These are phyloP conservation scores for Aspergillus transmontanensis DNA, from an alignment of 2,329 filamentous ascomycete species.

Conservation along the genomic window DNA sequence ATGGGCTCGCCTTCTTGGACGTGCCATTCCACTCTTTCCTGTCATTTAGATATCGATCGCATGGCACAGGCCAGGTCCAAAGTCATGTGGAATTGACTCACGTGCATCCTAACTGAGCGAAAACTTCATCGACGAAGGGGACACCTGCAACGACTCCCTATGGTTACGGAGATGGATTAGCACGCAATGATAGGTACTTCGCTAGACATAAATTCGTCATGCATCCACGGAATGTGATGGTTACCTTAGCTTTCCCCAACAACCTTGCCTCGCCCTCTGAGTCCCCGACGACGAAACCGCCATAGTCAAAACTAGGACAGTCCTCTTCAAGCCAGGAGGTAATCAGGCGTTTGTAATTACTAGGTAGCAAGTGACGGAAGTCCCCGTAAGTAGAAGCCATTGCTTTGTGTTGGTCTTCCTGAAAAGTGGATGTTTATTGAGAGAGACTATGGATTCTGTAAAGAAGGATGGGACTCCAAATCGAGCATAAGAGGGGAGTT, in stretches of 20 bases:
- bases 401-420: conserved; percentile 16
- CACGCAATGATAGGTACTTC: not conserved
- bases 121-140: conserved; percentile 95
- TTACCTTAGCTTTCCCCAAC: conserved; percentile 59
- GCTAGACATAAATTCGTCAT: not conserved
- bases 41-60: not conserved
- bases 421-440: not conserved
- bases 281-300: conserved; percentile 88
- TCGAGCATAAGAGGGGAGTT: not conserved
- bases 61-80: not conserved
- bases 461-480: not conserved
- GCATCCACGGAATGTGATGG: not conserved
- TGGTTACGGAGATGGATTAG: conserved; percentile 1
- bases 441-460: not conserved
- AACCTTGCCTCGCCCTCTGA: conserved; percentile 48
- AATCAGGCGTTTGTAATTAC: conserved; percentile 79
- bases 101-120: conserved; percentile 82
- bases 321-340: conserved; percentile 91
- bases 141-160: conserved; percentile 84
- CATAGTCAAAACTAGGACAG: conserved; percentile 94
- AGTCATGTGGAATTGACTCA: conserved; percentile 39
- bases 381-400: conserved; percentile 63
- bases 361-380: conserved; percentile 75
- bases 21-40: conserved; percentile 76
- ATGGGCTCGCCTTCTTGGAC: conserved; percentile 73